Evolutionary conservation across 2,329 filamentous ascomycete species (phyloP).

Genomic region (Pseudonectria foliicola): DNA sequence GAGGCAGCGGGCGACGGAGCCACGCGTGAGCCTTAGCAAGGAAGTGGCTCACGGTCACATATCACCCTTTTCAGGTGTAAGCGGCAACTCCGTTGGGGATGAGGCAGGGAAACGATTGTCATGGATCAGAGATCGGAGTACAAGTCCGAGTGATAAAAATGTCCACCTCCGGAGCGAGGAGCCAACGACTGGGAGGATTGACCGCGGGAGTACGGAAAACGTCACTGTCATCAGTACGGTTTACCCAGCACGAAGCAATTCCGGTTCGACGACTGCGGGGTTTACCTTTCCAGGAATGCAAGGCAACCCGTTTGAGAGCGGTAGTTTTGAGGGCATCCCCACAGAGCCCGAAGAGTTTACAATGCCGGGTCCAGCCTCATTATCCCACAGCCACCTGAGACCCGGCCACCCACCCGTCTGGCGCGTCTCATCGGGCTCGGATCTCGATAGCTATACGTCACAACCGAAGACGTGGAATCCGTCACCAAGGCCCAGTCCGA

Average conservation of each 20-base stretch:
- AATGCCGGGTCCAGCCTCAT: constrained; percentile 8
- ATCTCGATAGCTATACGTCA: constrained; percentile 12
- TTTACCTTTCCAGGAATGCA: no score
- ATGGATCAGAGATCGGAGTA: constrained; percentile 1
- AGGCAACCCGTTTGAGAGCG: no score
- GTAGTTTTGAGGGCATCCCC: background rate
- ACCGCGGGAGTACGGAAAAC: no score
- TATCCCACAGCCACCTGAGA: constrained; percentile 10
- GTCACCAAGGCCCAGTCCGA: constrained; percentile 8
- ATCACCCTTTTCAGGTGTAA: constrained; percentile 6
- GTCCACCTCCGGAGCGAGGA: no score
- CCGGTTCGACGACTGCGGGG: no score
- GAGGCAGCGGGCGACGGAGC: constrained; percentile 6
- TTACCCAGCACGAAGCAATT: no score
- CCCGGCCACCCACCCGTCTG: constrained; percentile 11
- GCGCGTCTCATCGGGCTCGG: constrained; percentile 3
- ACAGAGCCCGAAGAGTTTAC: constrained; percentile 4
- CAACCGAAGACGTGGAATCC: constrained; percentile 14
- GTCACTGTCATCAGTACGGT: no score
- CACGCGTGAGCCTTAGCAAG: constrained; percentile 10
- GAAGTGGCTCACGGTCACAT: constrained; percentile 9
- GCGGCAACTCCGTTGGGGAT: background rate
- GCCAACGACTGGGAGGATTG: no score
- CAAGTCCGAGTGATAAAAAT: no score
- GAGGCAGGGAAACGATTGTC: constrained; percentile 4